Conservation (phyloP, 805 yeast species). For the Suhomyces sp. region DNA sequence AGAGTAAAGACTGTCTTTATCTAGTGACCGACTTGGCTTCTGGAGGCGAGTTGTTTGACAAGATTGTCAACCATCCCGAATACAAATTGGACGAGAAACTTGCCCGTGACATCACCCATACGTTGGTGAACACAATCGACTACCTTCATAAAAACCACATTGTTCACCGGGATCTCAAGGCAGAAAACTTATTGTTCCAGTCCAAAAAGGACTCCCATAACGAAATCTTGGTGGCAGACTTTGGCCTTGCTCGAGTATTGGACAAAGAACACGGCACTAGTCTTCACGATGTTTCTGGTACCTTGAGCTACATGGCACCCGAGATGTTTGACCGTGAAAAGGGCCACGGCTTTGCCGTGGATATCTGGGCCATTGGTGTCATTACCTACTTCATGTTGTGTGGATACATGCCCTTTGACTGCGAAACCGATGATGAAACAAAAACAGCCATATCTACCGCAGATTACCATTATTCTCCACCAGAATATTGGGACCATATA, state of each 20-base stretch:
- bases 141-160: constrained; percentile 59
- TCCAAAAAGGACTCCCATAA: constrained; percentile 31
- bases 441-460: constrained; percentile 56
- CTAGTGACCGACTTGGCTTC: constrained; percentile 66
- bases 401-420: constrained; percentile 77
- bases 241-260: constrained; percentile 60
- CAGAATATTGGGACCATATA: constrained; percentile 53
- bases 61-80: constrained; percentile 41
- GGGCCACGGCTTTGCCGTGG: constrained; percentile 62
- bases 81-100: constrained; percentile 47
- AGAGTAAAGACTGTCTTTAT: constrained; percentile 55
- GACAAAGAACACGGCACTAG: constrained; percentile 24
- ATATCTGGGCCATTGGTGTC: constrained; percentile 78
- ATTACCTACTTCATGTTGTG: constrained; percentile 66
- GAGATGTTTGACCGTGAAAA: constrained; percentile 51
- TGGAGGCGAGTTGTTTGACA: constrained; percentile 69
- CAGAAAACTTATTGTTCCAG: constrained; percentile 63
- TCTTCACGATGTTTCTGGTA: constrained; percentile 57
- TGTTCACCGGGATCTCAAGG: constrained; percentile 71
- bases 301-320: constrained; percentile 76
- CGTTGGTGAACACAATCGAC: constrained; percentile 53
- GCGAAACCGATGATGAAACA: constrained; percentile 69
- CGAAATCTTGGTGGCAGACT: constrained; percentile 52
- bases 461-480: constrained; percentile 65
- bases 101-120: constrained; percentile 48